Evolutionary conservation across 176 grass and related monocot genomes (phyloP), one percentile per base, ranked within the genome.

Genomic region (Neostapfia colusana): DNA sequence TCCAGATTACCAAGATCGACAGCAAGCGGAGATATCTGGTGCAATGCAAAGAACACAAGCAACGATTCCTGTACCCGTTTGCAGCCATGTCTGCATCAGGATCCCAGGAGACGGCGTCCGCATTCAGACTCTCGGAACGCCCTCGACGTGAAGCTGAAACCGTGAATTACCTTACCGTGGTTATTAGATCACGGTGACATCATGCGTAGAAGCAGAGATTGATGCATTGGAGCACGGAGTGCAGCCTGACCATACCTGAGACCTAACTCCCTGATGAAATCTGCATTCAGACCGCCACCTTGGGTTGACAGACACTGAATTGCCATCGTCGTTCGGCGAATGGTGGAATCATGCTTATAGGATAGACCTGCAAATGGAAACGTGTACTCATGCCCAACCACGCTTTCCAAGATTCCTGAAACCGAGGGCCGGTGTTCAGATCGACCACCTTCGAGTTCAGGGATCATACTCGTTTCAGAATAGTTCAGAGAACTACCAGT

Each of bases 1-100:
- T 13, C 73, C 50, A 53, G n/a, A 28, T 27, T 66, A 37, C 51
- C 80, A 43, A 39, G 70, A 28, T 26, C 76, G 6, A 26, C 70
- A 41, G 35, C 69, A 59, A 79, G 53, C 63, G 25, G 58, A 56
- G 57, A 26, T 64, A 42, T 72, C 54, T 6, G 63, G 65, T 26
- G 60, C 36, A 20, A 27, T 26, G 60, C 36, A 20, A 27, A 31
- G 31, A 72, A 27, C n/a, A 6, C 40, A 6, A 50, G 14, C 14
- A 14, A 56, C 64, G 53, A 48, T 18, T 82, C 86, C 76, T 88
- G 86, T 84, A 56, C 81, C 12, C 3, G 1, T 75, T 88, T 79
- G 16, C 42, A 80, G 45, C 81, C 81, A 70, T 75, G 76, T 75
- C 75, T 74, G 75, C 60, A 25, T 53, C 67, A 53, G 63, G 41